These are phyloP conservation scores for Emmonsia crescens DNA, from an alignment of 2,329 filamentous ascomycete species.

Conservation along the genomic window DNA sequence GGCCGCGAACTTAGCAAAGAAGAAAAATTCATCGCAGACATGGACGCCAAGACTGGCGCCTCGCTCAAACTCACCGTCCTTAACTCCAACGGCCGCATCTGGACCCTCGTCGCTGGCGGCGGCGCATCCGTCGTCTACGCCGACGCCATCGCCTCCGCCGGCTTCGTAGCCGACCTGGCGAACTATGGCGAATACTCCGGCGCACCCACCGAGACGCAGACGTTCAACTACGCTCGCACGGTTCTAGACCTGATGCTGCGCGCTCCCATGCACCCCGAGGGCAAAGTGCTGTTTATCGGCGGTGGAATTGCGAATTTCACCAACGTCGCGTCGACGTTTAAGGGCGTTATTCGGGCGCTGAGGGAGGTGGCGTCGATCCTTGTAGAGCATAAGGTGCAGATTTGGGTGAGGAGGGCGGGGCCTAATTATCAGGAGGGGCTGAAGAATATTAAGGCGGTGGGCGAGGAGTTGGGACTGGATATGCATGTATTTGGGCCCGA, in stretches of 20 bases:
- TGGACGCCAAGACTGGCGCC: slow-evolving; percentile 98
- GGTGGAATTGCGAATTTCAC: slow-evolving; percentile 99
- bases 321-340: slow-evolving; percentile 98
- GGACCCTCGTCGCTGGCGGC: slow-evolving; percentile 97
- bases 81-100: slow-evolving; percentile 83
- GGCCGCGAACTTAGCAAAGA: slow-evolving; percentile 97
- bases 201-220: slow-evolving; percentile 96
- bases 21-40: slow-evolving; percentile 96
- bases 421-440: slow-evolving; percentile 99
- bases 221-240: slow-evolving; percentile 96
- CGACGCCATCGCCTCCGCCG: slow-evolving; percentile 92
- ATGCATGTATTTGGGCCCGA: slow-evolving; percentile 83
- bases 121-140: slow-evolving; percentile 99
- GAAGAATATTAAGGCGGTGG: slow-evolving; percentile 98
- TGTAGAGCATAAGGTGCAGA: slow-evolving; percentile 93
- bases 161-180: slow-evolving; percentile 90
- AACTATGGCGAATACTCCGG: slow-evolving; percentile 99
- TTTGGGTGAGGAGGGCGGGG: slow-evolving; percentile 84
- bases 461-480: slow-evolving; percentile 83
- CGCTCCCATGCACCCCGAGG: slow-evolving; percentile 69
- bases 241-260: slow-evolving; percentile 96
- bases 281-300: slow-evolving; percentile 98
- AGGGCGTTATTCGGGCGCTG: slow-evolving; percentile 95
- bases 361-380: slow-evolving; percentile 78
- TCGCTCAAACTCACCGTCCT: slow-evolving; percentile 97